Percentiles rank a stretch among this genome's conserved stretches.
phyloP scores from a whole-genome alignment of 257 asterid species.

The Solanum appendiculatum region DNA sequence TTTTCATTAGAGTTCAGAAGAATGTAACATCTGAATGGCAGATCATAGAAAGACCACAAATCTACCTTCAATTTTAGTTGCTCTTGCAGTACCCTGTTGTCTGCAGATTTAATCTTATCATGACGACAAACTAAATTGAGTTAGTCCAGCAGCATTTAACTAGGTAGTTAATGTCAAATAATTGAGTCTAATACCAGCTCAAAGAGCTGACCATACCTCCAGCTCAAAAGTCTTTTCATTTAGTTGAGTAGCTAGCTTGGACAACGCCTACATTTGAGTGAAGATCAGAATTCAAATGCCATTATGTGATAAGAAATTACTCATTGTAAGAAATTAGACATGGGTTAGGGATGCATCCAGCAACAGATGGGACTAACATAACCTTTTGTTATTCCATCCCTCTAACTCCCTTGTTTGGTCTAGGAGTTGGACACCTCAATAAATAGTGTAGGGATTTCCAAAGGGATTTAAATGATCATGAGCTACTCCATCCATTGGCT shows the following conservation, averaged over 20 bases:
- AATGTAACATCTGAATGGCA: neutral
- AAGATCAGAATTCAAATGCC: neutral
- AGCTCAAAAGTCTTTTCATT: conserved; percentile 74
- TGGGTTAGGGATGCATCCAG: neutral
- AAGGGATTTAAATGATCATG: neutral
- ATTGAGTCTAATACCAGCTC: neutral
- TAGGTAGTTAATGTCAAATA: neutral
- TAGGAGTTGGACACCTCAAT: neutral
- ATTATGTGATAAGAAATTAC: neutral
- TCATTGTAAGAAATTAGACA: neutral
- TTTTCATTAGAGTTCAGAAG: conserved; percentile 3
- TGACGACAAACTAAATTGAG: conserved; percentile 2
- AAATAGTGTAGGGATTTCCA: neutral
- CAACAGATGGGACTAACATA: neutral
- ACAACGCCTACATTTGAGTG: conserved; percentile 36
- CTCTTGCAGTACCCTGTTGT: conserved; percentile 84
- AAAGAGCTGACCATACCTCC: conserved; percentile 43
- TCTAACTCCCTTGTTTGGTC: neutral
- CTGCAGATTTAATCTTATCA: conserved; percentile 70
- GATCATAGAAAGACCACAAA: neutral
- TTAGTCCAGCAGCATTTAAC: conserved; percentile 21
- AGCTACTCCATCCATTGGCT: neutral
- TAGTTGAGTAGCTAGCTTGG: conserved; percentile 65
- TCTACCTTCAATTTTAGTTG: conserved; percentile 65
- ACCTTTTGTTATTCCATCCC: neutral